Percentiles rank a stretch among this genome's conserved stretches.
These are phyloP conservation scores for Leavenworthia alabamica DNA, from an alignment of 345 rosid genomes.

Conservation along the genomic window DNA sequence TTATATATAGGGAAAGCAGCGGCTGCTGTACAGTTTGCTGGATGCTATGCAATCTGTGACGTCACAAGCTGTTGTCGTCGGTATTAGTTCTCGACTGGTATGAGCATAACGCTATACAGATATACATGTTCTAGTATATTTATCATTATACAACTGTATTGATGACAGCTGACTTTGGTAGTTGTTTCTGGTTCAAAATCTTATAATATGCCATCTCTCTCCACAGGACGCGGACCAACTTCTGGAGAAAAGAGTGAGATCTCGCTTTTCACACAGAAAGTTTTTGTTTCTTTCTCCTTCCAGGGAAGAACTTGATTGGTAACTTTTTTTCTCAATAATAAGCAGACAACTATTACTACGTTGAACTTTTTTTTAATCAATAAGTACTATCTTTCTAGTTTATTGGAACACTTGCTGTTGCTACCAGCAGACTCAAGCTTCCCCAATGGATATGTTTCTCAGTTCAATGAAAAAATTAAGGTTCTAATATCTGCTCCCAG, in stretches of 20 bases:
- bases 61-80: constrained; percentile 87
- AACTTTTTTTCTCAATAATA: constrained; percentile 7
- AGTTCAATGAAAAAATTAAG: constrained; percentile 66
- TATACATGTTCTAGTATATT: neutral
- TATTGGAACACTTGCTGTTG: constrained; percentile 62
- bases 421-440: constrained; percentile 66
- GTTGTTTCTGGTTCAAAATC: neutral
- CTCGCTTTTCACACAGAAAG: constrained; percentile 88
- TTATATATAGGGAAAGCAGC: constrained; percentile 71
- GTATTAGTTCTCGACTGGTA: constrained; percentile 80
- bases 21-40: constrained; percentile 72
- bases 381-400: constrained; percentile 40
- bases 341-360: neutral
- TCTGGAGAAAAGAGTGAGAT: constrained; percentile 90
- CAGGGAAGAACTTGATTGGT: constrained; percentile 64
- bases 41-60: constrained; percentile 93
- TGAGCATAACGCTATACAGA: constrained; percentile 3
- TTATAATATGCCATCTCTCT: neutral
- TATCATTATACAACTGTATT: neutral
- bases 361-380: constrained; percentile 3
- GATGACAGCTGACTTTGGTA: constrained; percentile 1
- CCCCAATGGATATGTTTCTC: constrained; percentile 51
- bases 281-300: constrained; percentile 77
- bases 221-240: constrained; percentile 93
- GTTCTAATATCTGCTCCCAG: constrained; percentile 42